A percentile compares a stretch with the other conserved stretches of the same genome.
Evolutionary conservation across 2,329 filamentous ascomycete genomes (phyloP).

Genomic region (Triangularia setosa): DNA sequence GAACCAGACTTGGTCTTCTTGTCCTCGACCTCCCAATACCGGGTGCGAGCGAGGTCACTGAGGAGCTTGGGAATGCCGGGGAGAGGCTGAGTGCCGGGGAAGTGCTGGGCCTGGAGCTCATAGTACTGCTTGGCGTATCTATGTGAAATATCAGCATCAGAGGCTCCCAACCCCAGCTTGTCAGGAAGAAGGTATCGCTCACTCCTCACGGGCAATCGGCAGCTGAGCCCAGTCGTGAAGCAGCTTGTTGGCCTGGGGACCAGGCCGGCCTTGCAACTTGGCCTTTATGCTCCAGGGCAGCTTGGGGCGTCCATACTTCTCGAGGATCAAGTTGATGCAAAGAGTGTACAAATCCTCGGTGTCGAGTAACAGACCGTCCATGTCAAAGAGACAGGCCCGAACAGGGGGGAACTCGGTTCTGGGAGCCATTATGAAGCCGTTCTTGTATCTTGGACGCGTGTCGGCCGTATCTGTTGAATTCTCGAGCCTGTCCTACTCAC

Average conservation of each 20-base stretch:
- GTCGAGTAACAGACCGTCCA: slow-evolving; percentile 94
- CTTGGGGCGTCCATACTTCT: slow-evolving; percentile 65
- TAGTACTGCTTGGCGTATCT: slow-evolving; percentile 55
- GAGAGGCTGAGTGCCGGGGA: slow-evolving; percentile 70
- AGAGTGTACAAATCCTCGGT: slow-evolving; percentile 86
- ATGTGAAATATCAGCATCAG: slow-evolving; percentile 37
- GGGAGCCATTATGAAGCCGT: slow-evolving; percentile 27
- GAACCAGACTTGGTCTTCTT: slow-evolving; percentile 13
- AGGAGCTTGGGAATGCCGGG: slow-evolving; percentile 74
- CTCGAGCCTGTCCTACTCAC: neutral
- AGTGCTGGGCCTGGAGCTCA: slow-evolving; percentile 65
- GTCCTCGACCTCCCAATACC: slow-evolving; percentile 43
- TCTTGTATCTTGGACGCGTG: neutral
- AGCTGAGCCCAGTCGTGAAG: slow-evolving; percentile 80
- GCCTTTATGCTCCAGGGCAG: slow-evolving; percentile 96
- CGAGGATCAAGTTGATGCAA: slow-evolving; percentile 77
- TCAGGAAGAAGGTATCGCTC: neutral
- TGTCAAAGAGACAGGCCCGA: slow-evolving; percentile 93
- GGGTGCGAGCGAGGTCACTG: slow-evolving; percentile 49
- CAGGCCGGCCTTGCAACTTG: slow-evolving; percentile 63
- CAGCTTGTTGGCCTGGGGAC: slow-evolving; percentile 49
- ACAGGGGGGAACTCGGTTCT: slow-evolving; percentile 62
- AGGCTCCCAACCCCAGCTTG: slow-evolving; percentile 31
- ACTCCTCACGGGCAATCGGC: slow-evolving; percentile 51
- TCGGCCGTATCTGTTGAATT: neutral